phyloP scores from a whole-genome alignment of 495 filamentous ascomycete genomes.

The Trichoderma reesei region DNA sequence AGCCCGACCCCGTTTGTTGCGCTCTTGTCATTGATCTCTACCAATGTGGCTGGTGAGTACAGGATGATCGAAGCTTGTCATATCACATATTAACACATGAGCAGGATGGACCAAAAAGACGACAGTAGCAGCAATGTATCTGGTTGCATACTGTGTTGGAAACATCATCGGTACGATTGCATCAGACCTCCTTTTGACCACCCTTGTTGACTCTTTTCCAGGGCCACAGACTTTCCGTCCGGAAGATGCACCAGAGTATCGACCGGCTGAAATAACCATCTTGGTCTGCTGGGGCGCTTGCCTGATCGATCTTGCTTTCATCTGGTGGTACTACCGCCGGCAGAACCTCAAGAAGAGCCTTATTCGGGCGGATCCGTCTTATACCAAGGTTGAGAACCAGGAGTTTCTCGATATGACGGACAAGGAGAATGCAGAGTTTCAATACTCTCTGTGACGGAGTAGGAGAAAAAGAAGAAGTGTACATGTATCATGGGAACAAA shows the following conservation, averaged over 20 bases:
- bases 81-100: background rate
- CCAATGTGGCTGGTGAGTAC: slow-evolving; percentile 49
- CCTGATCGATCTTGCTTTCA: slow-evolving; percentile 33
- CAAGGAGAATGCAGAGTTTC: slow-evolving; percentile 46
- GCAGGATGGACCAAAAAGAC: slow-evolving; percentile 60
- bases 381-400: slow-evolving; percentile 42
- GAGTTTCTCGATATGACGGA: slow-evolving; percentile 54
- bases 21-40: slow-evolving; percentile 47
- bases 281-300: slow-evolving; percentile 50
- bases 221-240: slow-evolving; percentile 41
- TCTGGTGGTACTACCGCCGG: slow-evolving; percentile 38
- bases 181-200: background rate
- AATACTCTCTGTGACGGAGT: slow-evolving; percentile 18
- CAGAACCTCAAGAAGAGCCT: slow-evolving; percentile 49
- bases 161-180: slow-evolving; percentile 25
- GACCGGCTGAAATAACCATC: slow-evolving; percentile 52
- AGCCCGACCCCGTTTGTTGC: slow-evolving; percentile 50
- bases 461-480: too few species aligned
- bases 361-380: slow-evolving; percentile 27
- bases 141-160: slow-evolving; percentile 57
- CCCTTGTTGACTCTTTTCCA: background rate
- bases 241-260: slow-evolving; percentile 28
- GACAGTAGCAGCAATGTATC: slow-evolving; percentile 57
- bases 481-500: too few species aligned
- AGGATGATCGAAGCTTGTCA: too few species aligned